phyloP scores from a whole-genome alignment of 1,284 basidiomycete genomes.

The Afroboletus lepidellus region DNA sequence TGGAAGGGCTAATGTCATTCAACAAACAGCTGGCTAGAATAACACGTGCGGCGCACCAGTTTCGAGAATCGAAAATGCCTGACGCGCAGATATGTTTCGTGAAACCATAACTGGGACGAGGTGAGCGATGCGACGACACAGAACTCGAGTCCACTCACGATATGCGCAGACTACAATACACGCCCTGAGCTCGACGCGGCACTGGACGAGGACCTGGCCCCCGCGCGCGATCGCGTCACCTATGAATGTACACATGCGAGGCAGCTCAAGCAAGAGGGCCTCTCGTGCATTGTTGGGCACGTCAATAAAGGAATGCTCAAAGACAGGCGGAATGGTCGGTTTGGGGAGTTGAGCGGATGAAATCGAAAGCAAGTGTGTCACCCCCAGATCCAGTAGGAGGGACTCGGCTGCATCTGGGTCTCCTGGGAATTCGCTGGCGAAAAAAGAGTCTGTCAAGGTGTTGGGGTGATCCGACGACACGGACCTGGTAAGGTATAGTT shows the following conservation, averaged over 20 bases:
- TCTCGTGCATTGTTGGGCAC: conserved; percentile 38
- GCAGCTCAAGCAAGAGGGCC: conserved; percentile 44
- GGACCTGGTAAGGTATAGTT: conserved; percentile 51
- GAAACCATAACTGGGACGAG: conserved; percentile 39
- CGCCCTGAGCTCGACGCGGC: conserved; percentile 47
- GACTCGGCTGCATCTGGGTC: conserved; percentile 49
- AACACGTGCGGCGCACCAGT: conserved; percentile 36
- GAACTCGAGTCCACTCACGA: conserved; percentile 39
- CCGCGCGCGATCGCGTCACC: conserved; percentile 37
- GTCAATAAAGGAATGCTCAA: conserved; percentile 42
- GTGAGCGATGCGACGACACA: conserved; percentile 18
- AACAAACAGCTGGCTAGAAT: neutral
- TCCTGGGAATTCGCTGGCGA: conserved; percentile 50
- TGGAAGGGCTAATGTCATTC: conserved; percentile 44
- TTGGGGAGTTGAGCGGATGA: conserved; percentile 44
- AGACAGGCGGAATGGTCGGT: conserved; percentile 30
- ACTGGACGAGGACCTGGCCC: conserved; percentile 66
- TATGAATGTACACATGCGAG: conserved; percentile 44
- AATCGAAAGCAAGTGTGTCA: conserved; percentile 52
- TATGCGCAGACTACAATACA: conserved; percentile 65
- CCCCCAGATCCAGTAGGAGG: conserved; percentile 48
- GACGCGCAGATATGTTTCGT: conserved; percentile 33
- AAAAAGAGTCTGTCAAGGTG: neutral
- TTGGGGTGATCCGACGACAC: conserved; percentile 4
- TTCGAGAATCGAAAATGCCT: conserved; percentile 41